Base-by-base conservation (phyloP, 2,329 filamentous ascomycete species). In the Nothopassalora personata region DNA sequence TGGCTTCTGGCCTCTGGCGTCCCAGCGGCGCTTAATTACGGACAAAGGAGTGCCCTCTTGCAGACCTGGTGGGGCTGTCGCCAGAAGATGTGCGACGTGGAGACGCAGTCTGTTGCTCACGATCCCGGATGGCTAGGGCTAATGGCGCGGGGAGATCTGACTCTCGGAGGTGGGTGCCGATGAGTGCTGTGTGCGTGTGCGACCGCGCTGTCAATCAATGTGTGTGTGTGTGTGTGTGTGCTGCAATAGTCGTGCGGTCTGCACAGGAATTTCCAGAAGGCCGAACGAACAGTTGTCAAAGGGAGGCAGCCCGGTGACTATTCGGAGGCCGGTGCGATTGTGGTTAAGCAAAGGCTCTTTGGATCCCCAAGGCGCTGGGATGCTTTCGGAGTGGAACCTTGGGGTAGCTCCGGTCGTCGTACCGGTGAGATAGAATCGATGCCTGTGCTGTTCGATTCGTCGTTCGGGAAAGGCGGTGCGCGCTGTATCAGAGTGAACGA, bases 1-100 rank as follows among this genome's bases (percentile, higher is more conserved):
- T 34, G 31, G 31, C 31, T 8, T 34, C 31, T 34, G 31, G 31
- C 31, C 8, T 34, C 31, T 30, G 1, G 47, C 13, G 47, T 49
- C 47, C 47, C 49, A 43, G 23, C 27, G 34, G 48, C 55, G 55
- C 46, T 52, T 57, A 53, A 19, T 43, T 23, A 43, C 55, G 55
- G 55, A 57, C 55, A 57, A 57, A 52, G 46, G 15, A 50, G 31
- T 19, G 33, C 19, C 10, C 15, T 7, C 31, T 53, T 15, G 30
- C n/a, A 43, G 39, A 10, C 39, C 33, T 27, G 19, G 51, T 45
- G 51, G 51, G 31, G 51, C 33, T n/a, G 49, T 57, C 53, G 30
- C 27, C 51, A 46, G 52, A 39, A 30, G 46, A 59, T 51, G 61
- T 64, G 61, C 60, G 60, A 64, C 61, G 59, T 61, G 59, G 61